Evolutionary conservation across 2,329 filamentous ascomycete genomes (phyloP).

Genomic region (Aspergillus niger): DNA sequence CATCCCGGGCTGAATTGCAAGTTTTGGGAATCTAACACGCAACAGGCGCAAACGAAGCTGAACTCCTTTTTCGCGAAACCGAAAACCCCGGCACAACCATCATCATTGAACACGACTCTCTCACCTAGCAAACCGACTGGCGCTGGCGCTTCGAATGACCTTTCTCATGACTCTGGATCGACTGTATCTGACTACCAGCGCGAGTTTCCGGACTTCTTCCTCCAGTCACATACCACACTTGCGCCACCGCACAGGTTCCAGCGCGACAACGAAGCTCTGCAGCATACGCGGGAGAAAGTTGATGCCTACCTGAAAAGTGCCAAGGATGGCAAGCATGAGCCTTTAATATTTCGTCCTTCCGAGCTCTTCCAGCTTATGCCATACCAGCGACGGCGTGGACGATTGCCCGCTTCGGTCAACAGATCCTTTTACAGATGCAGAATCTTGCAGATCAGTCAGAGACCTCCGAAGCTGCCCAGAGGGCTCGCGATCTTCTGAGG

Average conservation of each 20-base stretch:
- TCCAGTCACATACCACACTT: conserved; percentile 72
- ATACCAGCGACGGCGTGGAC: conserved; percentile 37
- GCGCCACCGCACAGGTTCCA: conserved; percentile 59
- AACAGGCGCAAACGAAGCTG: conserved; percentile 53
- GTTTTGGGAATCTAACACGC: conserved; percentile 22
- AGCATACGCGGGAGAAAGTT: conserved; percentile 55
- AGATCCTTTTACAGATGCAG: conserved; percentile 61
- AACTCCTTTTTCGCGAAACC: conserved; percentile 54
- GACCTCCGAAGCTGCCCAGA: conserved; percentile 26
- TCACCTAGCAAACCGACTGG: conserved; percentile 26
- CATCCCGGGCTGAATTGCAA: conserved; percentile 20
- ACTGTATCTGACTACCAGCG: conserved; percentile 62
- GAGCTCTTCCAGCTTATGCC: conserved; percentile 44
- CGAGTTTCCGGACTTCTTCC: conserved; percentile 77
- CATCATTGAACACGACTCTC: conserved; percentile 30
- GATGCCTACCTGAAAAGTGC: conserved; percentile 40
- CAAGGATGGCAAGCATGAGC: conserved; percentile 14
- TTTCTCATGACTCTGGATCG: conserved; percentile 26
- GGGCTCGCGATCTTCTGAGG: conserved; percentile 46
- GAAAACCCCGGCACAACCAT: conserved; percentile 28
- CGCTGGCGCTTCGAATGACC: conserved; percentile 15
- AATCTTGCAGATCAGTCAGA: conserved; percentile 43
- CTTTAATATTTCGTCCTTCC: conserved; percentile 32
- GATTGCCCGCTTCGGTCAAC: conserved; percentile 51
- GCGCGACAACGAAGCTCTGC: conserved; percentile 60